phyloP scores from a whole-genome alignment of 768 basidiomycete genomes.

The Kwoniella dendrophila region DNA sequence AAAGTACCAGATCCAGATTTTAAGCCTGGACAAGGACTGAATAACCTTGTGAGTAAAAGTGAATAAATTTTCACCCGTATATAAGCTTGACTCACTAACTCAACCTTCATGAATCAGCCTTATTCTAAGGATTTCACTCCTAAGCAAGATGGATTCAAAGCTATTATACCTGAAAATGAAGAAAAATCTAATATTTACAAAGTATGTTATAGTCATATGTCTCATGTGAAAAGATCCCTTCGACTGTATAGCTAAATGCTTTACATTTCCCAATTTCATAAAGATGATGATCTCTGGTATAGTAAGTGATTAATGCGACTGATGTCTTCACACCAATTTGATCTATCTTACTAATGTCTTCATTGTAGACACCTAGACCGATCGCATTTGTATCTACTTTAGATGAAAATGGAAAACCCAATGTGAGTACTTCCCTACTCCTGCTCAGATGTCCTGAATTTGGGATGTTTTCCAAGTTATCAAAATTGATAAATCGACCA shows the following conservation, averaged over 20 bases:
- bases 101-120: slow-evolving; percentile 11
- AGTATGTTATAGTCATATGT: slow-evolving; percentile 5
- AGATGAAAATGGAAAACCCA: slow-evolving; percentile 23
- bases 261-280: not conserved
- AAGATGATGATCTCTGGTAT: slow-evolving; percentile 33
- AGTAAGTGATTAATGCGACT: no score
- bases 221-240: not conserved
- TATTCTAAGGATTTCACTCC: slow-evolving; percentile 20
- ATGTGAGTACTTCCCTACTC: no score
- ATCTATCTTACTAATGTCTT: no score
- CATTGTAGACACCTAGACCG: slow-evolving; percentile 24
- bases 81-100: not conserved
- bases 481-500: no score
- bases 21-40: slow-evolving; percentile 28
- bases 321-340: no score
- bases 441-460: no score
- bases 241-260: not conserved
- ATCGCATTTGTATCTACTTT: slow-evolving; percentile 30
- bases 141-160: slow-evolving; percentile 13
- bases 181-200: slow-evolving; percentile 23
- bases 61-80: not conserved
- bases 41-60: slow-evolving; percentile 17
- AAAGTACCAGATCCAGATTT: slow-evolving; percentile 29
- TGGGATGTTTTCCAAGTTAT: no score
- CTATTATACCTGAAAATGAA: slow-evolving; percentile 21